Conservation (phyloP, 2,329 filamentous ascomycete species). For the Nemania serpens region DNA sequence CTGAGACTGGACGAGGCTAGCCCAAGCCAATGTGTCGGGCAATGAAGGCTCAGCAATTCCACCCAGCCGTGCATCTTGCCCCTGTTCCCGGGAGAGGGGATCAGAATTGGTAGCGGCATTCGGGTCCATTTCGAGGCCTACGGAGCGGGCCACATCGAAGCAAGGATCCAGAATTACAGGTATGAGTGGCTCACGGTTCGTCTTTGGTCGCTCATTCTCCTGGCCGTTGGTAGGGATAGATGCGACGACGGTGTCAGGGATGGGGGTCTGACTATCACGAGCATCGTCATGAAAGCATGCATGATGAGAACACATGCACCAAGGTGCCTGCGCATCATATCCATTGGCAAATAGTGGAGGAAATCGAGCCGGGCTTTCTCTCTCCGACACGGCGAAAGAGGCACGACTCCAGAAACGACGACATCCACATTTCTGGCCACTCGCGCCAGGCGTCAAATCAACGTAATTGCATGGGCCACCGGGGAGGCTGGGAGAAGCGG, state of each 20-base stretch:
- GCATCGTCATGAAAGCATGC: conserved; percentile 64
- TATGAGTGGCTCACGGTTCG: conserved; percentile 56
- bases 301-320: conserved; percentile 68
- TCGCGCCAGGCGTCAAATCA: conserved; percentile 56
- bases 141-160: conserved; percentile 45
- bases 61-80: conserved; percentile 35
- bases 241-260: conserved; percentile 32
- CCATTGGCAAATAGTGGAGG: conserved; percentile 35
- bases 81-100: conserved; percentile 44
- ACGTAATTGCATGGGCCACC: conserved; percentile 63
- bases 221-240: conserved; percentile 45
- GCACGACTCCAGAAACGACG: conserved; percentile 63
- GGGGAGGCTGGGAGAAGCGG: conserved; percentile 47
- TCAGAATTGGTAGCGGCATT: conserved; percentile 42
- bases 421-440: conserved; percentile 61
- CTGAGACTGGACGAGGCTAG: conserved; percentile 48
- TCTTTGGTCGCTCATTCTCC: conserved; percentile 58
- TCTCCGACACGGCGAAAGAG: conserved; percentile 41
- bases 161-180: conserved; percentile 53
- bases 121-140: conserved; percentile 50
- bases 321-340: conserved; percentile 50
- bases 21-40: conserved; percentile 62
- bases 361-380: conserved; percentile 35
- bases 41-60: conserved; percentile 47
- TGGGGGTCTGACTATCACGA: conserved; percentile 36